A percentile compares a stretch with the other conserved stretches of the same genome.
Conservation (phyloP, 257 asterid genomes). For the Solanum tarijense region DNA sequence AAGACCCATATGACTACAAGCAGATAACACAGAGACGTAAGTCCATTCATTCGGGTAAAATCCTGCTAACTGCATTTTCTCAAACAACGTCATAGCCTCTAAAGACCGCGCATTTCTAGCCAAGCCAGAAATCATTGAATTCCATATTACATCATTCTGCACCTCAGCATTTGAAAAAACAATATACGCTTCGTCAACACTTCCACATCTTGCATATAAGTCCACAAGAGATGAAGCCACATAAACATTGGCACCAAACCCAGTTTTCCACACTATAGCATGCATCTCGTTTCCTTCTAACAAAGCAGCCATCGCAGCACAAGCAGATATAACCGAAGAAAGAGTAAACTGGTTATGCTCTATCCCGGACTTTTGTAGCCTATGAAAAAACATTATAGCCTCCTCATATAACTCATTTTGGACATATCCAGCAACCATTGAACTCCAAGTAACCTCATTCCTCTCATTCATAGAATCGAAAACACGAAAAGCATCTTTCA, state of each 20-base stretch:
- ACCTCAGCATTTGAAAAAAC: constrained; percentile 48
- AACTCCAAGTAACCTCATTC: constrained; percentile 82
- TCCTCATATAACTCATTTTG: constrained; percentile 67
- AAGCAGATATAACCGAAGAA: constrained; percentile 66
- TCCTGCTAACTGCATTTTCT: constrained; percentile 70
- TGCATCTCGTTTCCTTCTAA: constrained; percentile 81
- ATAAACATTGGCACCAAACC: constrained; percentile 38
- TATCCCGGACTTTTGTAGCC: constrained; percentile 25
- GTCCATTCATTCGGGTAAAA: constrained; percentile 54
- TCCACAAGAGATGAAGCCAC: constrained; percentile 68
- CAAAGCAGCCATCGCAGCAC: constrained; percentile 71
- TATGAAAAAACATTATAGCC: constrained; percentile 44
- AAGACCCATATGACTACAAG: constrained; percentile 84
- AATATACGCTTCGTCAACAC: constrained; percentile 46
- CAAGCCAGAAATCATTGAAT: constrained; percentile 77
- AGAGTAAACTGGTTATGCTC: constrained; percentile 38
- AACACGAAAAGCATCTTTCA: constrained; percentile 49
- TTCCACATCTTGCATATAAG: constrained; percentile 81
- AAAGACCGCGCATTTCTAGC: constrained; percentile 58
- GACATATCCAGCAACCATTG: constrained; percentile 82
- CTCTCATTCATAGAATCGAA: constrained; percentile 45
- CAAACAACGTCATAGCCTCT: constrained; percentile 75
- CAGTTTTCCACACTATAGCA: constrained; percentile 38
- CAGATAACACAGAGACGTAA: constrained; percentile 60
- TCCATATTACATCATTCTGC: constrained; percentile 63